Evolutionary conservation across 768 basidiomycete genomes (phyloP), one percentile per base, ranked within the genome.

Genomic region (Pulveroboletus ravenelii): DNA sequence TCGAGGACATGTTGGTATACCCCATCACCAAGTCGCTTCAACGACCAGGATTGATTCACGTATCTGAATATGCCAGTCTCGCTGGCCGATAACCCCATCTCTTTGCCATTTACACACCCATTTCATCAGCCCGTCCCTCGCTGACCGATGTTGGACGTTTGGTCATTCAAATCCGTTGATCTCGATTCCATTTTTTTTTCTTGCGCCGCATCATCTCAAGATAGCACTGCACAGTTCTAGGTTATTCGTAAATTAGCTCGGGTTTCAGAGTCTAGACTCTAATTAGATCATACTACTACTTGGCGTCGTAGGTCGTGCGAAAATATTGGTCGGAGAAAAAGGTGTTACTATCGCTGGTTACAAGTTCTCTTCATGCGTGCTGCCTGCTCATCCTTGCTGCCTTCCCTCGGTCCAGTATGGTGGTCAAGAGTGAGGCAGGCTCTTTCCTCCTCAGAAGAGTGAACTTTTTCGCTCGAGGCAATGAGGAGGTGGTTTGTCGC

Each of bases 1-100:
- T 77, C n/a, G 70, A 73, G 37, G 68, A 77, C 40, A 84, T 83
- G 81, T 54, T 75, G 40, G 55, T 61, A 51, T 56, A 55, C 58
- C 56, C 58, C 10, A 36, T 51, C 9, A 15, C 39, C 6, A 63
- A 55, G 44, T 12, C 39, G 7, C 43, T 32, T 8, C 59, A 45
- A 41, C 50, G 17, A 23, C 42, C 52, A 25, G 57, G 17, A 40
- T 30, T 51, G 34, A 41, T 66, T 18, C 47, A 56, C 25, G 60
- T 68, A 6, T 63, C 66, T 6, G 58, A 64, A 47, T 56, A 63
- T 43, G 67, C 66, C 39, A 69, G 60, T 45, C 52, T 70, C 30
- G 67, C 65, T 41, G 66, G 66, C 7, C 58, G 66, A 44, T 68
- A 52, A 68, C 31, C 34, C 32, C 12, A 12, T 30, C 15, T 45